Evolutionary conservation across 148 eudicot species (phyloP), one percentile per base, ranked within the genome.

Genomic region (Spergularia marina): DNA sequence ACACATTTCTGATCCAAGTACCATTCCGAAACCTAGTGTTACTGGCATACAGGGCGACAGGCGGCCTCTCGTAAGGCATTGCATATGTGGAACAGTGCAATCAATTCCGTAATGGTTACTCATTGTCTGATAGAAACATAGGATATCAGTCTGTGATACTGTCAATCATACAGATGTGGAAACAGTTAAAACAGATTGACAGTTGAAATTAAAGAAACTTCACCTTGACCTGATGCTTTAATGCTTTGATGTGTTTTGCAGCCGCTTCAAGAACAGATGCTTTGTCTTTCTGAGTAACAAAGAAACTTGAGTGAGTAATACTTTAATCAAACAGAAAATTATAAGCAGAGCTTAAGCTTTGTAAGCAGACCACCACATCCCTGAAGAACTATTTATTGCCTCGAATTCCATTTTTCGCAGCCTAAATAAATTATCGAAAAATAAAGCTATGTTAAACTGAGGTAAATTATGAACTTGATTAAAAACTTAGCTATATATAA

Each of bases 191-290:
- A 34, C 15, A 71, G 6, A 30, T 17, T 34, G 30, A 16, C 23
- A 13, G 11, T 23, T 4, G 15, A 10, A 23, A 23, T 23, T 23
- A 23, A 20, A 15, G 15, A 69, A 74, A 18, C 30, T 74, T 30
- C 36, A 17, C 77, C 60, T 74, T 61, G 53, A 65, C 12, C 8
- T 63, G 70, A 30, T 25, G 62, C 70, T 74, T 36, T 36, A 74
- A 64, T 8, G 70, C 59, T 53, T 52, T 74, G 21, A 74, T 65
- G 18, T 74, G 62, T 15, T 64, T 54, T 53, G 52, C 77, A 74
- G 77, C 77, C 20, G 63, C 70, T 39, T 74, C 77, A 6, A 74
- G 52, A 49, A 74, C 51, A 10, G 70, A 65, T 16, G 77, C 77
- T 74, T 17, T 53, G 52, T 74, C 77, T 21, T 65, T 74, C 77